Base-by-base conservation (phyloP, 2,329 filamentous ascomycete genomes). In the Beauveria caledonica region DNA sequence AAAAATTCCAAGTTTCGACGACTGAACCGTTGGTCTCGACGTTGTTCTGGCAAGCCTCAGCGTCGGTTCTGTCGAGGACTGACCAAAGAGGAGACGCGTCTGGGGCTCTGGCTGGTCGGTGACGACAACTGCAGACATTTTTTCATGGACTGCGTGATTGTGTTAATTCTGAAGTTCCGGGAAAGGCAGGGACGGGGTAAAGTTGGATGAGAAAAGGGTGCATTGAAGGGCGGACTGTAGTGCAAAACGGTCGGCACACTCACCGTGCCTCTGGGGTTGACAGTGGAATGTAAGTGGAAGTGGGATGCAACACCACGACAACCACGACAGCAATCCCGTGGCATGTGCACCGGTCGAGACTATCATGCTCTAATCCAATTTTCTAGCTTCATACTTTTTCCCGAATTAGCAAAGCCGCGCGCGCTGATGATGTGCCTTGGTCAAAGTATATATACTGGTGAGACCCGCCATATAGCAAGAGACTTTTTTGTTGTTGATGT, bases 41-140 rank as follows among this genome's bases (percentile, higher is more conserved):
- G 11, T 19, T 5, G 49, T 36, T 25, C 57, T 46, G 15, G 27
- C 13, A 40, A 44, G 39, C 25, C 56, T 49, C n/a, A 45, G 3
- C 2, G 56, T 52, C 17, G 56, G 52, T 51, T 60, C 57, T 23
- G 57, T 53, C 8, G 57, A 52, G 6, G 40, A 48, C 29, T 29
- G 48, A 19, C 60, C 44, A 39, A 58, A 54, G 11, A 71, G 68
- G 39, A 68, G 69, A 17, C 64, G 66, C 10, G 70, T 66, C 46
- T 71, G 66, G 50, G 67, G 60, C 36, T 63, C 58, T 52, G 70
- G 68, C 58, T 71, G 71, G 42, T 69, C 66, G 61, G 67, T 65
- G 11, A 71, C 62, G 49, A 71, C 61, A 63, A 65, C 63, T 29
- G 64, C 53, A 50, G 64, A 40, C 50, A 56, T 62, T 60, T 71